Conservation (phyloP, 176 grass and related monocot species). For the Rhipidocladum racemiflorum region DNA sequence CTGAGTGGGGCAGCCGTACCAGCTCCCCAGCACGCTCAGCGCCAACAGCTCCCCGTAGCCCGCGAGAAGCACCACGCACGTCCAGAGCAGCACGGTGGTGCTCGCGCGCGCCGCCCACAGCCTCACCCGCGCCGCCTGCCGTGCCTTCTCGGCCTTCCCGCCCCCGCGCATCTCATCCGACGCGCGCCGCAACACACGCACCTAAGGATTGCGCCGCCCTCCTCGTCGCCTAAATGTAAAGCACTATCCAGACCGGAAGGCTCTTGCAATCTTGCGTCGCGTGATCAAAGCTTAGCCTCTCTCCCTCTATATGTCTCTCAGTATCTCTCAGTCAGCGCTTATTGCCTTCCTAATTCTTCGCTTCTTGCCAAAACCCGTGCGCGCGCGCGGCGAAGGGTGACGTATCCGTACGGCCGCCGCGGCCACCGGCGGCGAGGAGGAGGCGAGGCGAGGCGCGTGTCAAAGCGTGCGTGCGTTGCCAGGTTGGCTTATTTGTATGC, state of each 20-base stretch:
- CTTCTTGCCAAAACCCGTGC: neutral
- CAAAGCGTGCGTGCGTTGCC: constrained; percentile 9
- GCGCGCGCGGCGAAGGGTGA: neutral
- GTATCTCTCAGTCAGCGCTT: too few relatives aligned
- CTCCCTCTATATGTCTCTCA: neutral
- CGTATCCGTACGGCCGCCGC: neutral
- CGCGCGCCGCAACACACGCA: neutral
- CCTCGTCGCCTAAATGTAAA: neutral
- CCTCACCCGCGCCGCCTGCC: constrained; percentile 58
- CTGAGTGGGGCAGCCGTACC: constrained; percentile 68
- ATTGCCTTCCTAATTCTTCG: neutral
- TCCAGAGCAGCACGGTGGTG: constrained; percentile 83
- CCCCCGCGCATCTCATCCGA: constrained; percentile 39
- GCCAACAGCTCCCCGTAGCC: constrained; percentile 53
- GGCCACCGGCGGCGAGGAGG: constrained; percentile 32
- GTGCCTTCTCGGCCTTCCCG: constrained; percentile 48
- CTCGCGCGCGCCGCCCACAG: constrained; percentile 69
- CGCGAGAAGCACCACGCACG: constrained; percentile 65
- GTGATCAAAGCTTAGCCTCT: neutral
- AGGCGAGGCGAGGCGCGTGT: constrained; percentile 7
- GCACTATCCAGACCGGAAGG: neutral
- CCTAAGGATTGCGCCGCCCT: neutral
- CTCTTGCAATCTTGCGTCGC: constrained; percentile 1
- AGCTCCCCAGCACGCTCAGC: constrained; percentile 54
- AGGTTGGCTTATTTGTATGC: constrained; percentile 51